Evolutionary conservation across 2,329 filamentous ascomycete genomes (phyloP).

Genomic region (Boeremia lycopersici): DNA sequence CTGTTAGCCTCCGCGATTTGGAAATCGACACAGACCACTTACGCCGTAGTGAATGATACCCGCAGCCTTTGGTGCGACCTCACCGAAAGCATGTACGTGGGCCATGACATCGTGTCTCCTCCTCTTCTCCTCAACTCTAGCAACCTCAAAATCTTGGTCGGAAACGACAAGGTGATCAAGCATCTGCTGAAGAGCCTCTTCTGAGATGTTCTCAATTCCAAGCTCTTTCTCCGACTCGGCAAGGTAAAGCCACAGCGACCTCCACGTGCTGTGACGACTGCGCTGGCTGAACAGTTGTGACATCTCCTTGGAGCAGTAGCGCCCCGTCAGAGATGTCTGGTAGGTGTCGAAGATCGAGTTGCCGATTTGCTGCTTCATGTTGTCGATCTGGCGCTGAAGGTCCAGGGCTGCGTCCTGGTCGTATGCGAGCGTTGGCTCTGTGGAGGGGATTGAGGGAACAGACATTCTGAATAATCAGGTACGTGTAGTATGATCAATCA

Average conservation of each 20-base stretch:
- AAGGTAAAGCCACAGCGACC: constrained; percentile 83
- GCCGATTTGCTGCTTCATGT: constrained; percentile 29
- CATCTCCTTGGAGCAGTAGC: constrained; percentile 68
- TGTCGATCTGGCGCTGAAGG: constrained; percentile 29
- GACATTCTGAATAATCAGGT: constrained; percentile 5
- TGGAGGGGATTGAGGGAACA: constrained; percentile 10
- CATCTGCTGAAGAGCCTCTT: constrained; percentile 61
- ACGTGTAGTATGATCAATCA: constrained; percentile 1
- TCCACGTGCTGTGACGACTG: constrained; percentile 77
- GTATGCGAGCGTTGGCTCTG: constrained; percentile 22
- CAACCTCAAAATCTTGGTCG: constrained; percentile 56
- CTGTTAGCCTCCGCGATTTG: constrained; percentile 61
- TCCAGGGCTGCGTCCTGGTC: constrained; percentile 28
- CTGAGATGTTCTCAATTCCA: constrained; percentile 71
- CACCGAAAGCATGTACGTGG: constrained; percentile 74
- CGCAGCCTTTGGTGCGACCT: constrained; percentile 74
- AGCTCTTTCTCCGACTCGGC: constrained; percentile 83
- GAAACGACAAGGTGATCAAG: constrained; percentile 52
- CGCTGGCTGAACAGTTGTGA: constrained; percentile 78
- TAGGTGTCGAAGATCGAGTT: constrained; percentile 33
- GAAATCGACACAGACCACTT: constrained; percentile 53
- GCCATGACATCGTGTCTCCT: constrained; percentile 72
- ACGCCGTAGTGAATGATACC: constrained; percentile 77
- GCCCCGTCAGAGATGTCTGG: constrained; percentile 36
- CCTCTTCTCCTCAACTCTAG: constrained; percentile 57